Evolutionary conservation across 2,329 filamentous ascomycete species (phyloP).

Genomic region (Fusarium compactum): DNA sequence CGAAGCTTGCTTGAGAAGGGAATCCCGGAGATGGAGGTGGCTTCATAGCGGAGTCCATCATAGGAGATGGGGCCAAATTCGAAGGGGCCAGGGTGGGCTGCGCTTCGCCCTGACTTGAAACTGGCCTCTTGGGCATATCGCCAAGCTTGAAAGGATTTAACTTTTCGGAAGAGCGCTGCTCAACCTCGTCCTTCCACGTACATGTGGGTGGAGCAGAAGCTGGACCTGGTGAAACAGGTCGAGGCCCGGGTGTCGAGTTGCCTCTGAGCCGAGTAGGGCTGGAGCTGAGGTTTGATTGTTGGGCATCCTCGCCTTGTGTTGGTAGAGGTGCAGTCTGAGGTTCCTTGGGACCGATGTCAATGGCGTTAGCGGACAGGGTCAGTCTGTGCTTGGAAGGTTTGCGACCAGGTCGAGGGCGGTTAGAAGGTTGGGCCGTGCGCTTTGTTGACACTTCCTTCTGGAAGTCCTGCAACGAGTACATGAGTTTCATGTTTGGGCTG

Average conservation of each 20-base stretch:
- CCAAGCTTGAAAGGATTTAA: conserved; percentile 37
- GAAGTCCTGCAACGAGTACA: conserved; percentile 90
- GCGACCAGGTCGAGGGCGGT: conserved; percentile 63
- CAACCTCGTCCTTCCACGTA: conserved; percentile 65
- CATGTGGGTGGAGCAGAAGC: conserved; percentile 75
- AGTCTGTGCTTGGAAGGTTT: conserved; percentile 71
- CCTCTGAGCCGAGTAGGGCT: conserved; percentile 62
- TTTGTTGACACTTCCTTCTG: conserved; percentile 71
- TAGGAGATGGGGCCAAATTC: conserved; percentile 24
- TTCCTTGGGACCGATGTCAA: conserved; percentile 64
- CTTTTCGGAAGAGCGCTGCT: conserved; percentile 53
- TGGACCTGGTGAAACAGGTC: conserved; percentile 70
- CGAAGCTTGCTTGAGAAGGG: conserved; percentile 54
- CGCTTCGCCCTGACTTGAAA: conserved; percentile 48
- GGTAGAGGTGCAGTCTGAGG: conserved; percentile 72
- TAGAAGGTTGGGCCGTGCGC: conserved; percentile 60
- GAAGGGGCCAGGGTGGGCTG: conserved; percentile 22
- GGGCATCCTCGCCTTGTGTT: conserved; percentile 61
- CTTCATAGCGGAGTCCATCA: conserved; percentile 49
- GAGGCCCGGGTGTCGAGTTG: conserved; percentile 64
- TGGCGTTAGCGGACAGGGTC: conserved; percentile 70
- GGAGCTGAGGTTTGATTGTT: conserved; percentile 53
- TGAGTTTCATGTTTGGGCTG: conserved; percentile 90
- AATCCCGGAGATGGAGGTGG: conserved; percentile 62
- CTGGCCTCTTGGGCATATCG: conserved; percentile 52